Base-by-base conservation (phyloP, 192 early-diverging fungal genomes). In the Obelidium mucronatum region DNA sequence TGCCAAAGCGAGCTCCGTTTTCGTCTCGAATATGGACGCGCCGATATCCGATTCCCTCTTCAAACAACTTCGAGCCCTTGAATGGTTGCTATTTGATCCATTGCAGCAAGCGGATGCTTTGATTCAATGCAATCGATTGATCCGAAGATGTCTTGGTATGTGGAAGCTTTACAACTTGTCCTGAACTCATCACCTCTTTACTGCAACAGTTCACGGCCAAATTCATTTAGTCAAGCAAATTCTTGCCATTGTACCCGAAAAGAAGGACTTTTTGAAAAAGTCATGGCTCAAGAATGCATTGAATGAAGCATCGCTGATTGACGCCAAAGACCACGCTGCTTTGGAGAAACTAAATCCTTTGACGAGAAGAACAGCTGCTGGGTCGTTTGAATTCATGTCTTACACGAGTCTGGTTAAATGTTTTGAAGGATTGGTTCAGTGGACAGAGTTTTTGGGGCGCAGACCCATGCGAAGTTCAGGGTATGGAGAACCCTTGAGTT, bases 1-100 rank as follows among this genome's bases (percentile, higher is more conserved):
- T 1, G n/a, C 17, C 5, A 31, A 55, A 24, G 65, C 62, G 24
- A 30, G 22, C 34, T 19, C 34, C 13, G 67, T 67, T 17, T 51
- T 34, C 39, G 34, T 58, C 3, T 13, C 42, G 56, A 48, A 64
- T 30, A 54, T 65, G 31, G 64, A 74, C 22, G 74, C 60, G 6
- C 54, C 66, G 2, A 80, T 85, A 55, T 61, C 33, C 6, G 69
- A 72, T 35, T 28, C 34, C 15, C 24, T 26, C 13, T 59, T 60
- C 19, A 74, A 72, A 28, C 84, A 84, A 59, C 80, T 92, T 34
- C 81, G 82, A 3, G 83, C 88, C 13, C 79, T 92, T n/a, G 89
- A 88, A 59, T 90, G 89, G 87, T 81, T 90, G 6, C 79, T 84
- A 0, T 80, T 79, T 63, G 82, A 82, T 33, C 62, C 74, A n/a